phyloP scores from a whole-genome alignment of 352 stramenopile genomes.

The Phytopythium sindhum region DNA sequence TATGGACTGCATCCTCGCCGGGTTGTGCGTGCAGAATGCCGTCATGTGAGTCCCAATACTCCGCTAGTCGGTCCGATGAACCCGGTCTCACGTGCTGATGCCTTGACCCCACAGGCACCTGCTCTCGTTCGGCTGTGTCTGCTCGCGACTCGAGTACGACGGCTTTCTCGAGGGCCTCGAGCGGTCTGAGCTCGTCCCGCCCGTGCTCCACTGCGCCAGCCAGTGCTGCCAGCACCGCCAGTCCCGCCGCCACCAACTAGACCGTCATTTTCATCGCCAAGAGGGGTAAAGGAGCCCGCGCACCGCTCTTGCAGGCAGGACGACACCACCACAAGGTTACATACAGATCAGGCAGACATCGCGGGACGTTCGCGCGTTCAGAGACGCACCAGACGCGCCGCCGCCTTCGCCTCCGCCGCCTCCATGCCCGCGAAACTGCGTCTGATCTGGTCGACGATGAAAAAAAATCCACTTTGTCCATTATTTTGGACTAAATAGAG shows the following conservation, averaged over 20 bases:
- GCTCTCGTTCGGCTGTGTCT: constrained; percentile 28
- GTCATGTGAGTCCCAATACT: constrained; percentile 21
- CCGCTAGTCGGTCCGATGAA: too few species aligned
- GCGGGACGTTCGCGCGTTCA: too few species aligned
- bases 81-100: neutral
- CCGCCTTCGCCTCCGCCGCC: neutral
- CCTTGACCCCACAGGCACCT: constrained; percentile 9
- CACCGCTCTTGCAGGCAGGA: too few species aligned
- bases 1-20: constrained; percentile 45
- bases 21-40: constrained; percentile 37
- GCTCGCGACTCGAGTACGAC: constrained; percentile 45
- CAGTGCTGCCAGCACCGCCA: constrained; percentile 16
- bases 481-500: neutral
- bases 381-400: too few species aligned
- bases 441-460: neutral
- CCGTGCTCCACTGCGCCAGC: constrained; percentile 38
- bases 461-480: too few species aligned
- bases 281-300: too few species aligned
- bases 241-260: constrained; percentile 2
- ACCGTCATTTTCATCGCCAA: too few species aligned
- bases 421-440: neutral
- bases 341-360: neutral
- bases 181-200: constrained; percentile 34
- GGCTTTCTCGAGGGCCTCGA: constrained; percentile 41
- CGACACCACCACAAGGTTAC: neutral